phyloP scores from a whole-genome alignment of 2,329 filamentous ascomycete genomes.

The Eutypa lata region DNA sequence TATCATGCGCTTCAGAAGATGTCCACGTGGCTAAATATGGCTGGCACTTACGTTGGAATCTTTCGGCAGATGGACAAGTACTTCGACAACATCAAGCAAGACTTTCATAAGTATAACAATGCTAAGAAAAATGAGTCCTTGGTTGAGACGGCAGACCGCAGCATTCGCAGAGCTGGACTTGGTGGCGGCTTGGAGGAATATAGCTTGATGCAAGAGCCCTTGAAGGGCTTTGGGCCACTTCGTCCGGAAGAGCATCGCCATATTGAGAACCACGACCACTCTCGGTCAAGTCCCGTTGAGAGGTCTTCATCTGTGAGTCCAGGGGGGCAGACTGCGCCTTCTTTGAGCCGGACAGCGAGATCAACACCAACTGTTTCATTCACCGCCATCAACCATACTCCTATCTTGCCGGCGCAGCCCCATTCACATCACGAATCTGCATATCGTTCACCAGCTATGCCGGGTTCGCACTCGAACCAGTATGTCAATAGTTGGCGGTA shows the following conservation, averaged over 20 bases:
- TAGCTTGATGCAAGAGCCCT: constrained; percentile 35
- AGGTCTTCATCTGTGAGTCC: constrained; percentile 24
- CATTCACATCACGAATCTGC: constrained; percentile 5
- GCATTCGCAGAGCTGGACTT: constrained; percentile 38
- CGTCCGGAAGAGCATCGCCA: constrained; percentile 30
- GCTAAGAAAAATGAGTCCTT: constrained; percentile 14
- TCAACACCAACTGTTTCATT: constrained; percentile 33
- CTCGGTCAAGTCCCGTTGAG: constrained; percentile 30
- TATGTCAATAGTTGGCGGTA: constrained; percentile 18
- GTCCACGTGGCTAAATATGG: constrained; percentile 52
- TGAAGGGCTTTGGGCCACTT: constrained; percentile 44
- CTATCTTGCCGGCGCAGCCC: constrained; percentile 7
- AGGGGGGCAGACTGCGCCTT: constrained; percentile 17
- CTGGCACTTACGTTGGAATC: constrained; percentile 51
- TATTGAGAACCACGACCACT: constrained; percentile 22
- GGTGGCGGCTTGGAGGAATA: constrained; percentile 57
- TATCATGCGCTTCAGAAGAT: constrained; percentile 50
- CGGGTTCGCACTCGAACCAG: constrained; percentile 10
- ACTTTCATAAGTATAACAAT: constrained; percentile 36
- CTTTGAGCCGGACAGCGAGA: constrained; percentile 23
- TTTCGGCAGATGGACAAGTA: constrained; percentile 52
- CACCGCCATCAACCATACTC: constrained; percentile 35
- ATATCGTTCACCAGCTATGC: constrained; percentile 5
- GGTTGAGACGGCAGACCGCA: constrained; percentile 29
- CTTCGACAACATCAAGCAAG: constrained; percentile 48